These are phyloP conservation scores for Acer negundo DNA, from an alignment of 345 rosid genomes.

Conservation along the genomic window DNA sequence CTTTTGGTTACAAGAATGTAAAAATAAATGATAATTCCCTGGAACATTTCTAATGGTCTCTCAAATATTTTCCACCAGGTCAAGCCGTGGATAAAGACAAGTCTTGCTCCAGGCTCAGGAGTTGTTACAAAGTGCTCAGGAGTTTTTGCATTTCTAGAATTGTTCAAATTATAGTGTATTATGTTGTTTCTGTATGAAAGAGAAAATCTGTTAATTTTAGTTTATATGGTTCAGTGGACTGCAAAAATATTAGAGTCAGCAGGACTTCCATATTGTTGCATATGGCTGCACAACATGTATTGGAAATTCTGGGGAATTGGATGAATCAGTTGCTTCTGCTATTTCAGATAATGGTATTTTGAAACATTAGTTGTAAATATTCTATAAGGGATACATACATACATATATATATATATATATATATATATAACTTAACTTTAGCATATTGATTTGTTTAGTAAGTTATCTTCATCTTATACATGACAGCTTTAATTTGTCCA, in stretches of 20 bases:
- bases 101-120: conserved; percentile 96
- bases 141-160: conserved; percentile 34
- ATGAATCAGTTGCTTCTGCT: conserved; percentile 86
- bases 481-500: neutral
- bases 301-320: conserved; percentile 85
- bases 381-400: neutral
- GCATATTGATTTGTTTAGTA: neutral
- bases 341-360: conserved; percentile 76
- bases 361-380: neutral
- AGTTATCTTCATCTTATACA: neutral
- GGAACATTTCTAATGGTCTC: conserved; percentile 9
- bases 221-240: conserved; percentile 61
- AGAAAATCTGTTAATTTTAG: conserved; percentile 8
- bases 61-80: conserved; percentile 49
- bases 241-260: conserved; percentile 77
- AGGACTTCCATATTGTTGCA: conserved; percentile 88
- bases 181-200: neutral
- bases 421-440: neutral
- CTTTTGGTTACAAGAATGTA: neutral
- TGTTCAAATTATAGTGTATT: neutral
- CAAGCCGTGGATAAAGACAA: conserved; percentile 87
- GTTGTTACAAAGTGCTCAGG: conserved; percentile 38
- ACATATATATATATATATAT: too few species aligned
- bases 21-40: neutral
- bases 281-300: conserved; percentile 96